phyloP scores from a whole-genome alignment of 768 basidiomycete species.

The Russula lepida region DNA sequence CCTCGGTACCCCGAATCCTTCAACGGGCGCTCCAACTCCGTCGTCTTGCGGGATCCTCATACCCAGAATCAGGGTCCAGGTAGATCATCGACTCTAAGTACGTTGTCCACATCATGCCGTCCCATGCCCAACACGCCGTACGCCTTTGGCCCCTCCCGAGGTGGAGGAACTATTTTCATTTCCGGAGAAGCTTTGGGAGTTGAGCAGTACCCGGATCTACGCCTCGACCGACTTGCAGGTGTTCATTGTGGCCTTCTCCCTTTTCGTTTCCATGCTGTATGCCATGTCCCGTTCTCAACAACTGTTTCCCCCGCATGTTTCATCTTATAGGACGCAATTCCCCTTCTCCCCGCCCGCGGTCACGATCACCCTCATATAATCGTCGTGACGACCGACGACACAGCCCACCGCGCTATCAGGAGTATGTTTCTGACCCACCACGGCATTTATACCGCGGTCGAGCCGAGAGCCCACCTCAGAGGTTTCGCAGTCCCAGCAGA shows the following conservation, averaged over 20 bases:
- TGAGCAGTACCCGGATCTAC: constrained; percentile 19
- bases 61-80: constrained; percentile 16
- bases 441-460: constrained; percentile 11
- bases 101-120: constrained; percentile 23
- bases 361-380: constrained; percentile 15
- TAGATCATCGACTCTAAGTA: constrained; percentile 23
- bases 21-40: constrained; percentile 5
- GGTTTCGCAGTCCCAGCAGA: constrained; percentile 1
- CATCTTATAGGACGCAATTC: constrained; percentile 23
- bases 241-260: constrained; percentile 21
- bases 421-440: constrained; percentile 1
- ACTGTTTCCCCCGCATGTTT: constrained; percentile 19
- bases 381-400: constrained; percentile 15
- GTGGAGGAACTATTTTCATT: constrained; percentile 17
- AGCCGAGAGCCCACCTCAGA: constrained; percentile 15
- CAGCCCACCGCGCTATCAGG: constrained; percentile 13
- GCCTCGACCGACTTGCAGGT: constrained; percentile 18
- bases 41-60: constrained; percentile 8
- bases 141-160: constrained; percentile 17
- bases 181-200: constrained; percentile 22
- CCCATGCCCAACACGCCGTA: constrained; percentile 11
- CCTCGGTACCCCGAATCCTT: constrained; percentile 9
- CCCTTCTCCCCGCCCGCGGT: constrained; percentile 15
- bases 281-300: constrained; percentile 20
- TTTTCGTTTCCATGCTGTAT: constrained; percentile 19